Percentiles rank a stretch among this genome's conserved stretches.
Evolutionary conservation across 805 yeast species (phyloP).

Genomic region (Danielia oregonensis): DNA sequence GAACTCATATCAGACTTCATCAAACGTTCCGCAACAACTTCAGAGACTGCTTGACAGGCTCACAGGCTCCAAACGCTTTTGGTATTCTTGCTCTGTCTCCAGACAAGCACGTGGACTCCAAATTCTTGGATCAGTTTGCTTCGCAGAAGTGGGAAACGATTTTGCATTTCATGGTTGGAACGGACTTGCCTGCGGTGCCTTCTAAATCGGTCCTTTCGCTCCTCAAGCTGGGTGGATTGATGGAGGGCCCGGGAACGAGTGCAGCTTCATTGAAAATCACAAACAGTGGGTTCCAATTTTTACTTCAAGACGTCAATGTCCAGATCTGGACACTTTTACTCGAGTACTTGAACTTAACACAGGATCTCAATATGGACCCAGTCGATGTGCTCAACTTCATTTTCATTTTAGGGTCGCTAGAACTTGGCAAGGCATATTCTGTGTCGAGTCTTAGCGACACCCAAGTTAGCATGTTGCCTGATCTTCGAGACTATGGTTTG

Average conservation of each 20-base stretch:
- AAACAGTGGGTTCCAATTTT: constrained; percentile 88
- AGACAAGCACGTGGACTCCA: constrained; percentile 60
- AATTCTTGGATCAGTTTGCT: constrained; percentile 74
- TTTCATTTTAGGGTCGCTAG: constrained; percentile 89
- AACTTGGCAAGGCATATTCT: constrained; percentile 83
- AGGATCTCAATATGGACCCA: constrained; percentile 84
- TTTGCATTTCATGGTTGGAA: constrained; percentile 96
- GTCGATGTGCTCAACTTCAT: constrained; percentile 93
- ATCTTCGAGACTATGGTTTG: constrained; percentile 85
- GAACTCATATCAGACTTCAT: constrained; percentile 53
- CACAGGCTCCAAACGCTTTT: constrained; percentile 61
- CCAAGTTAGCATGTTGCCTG: constrained; percentile 82
- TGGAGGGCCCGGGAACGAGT: constrained; percentile 57
- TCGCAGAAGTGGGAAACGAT: constrained; percentile 91
- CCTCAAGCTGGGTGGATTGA: constrained; percentile 75
- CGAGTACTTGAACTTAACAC: constrained; percentile 84
- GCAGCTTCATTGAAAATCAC: constrained; percentile 62
- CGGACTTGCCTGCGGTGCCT: constrained; percentile 63
- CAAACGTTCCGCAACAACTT: constrained; percentile 72
- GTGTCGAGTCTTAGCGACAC: constrained; percentile 69
- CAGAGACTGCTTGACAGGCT: constrained; percentile 81
- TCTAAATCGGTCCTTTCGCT: constrained; percentile 78
- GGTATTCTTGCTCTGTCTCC: constrained; percentile 60
- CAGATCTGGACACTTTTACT: constrained; percentile 91
- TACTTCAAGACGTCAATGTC: constrained; percentile 86